A percentile compares a stretch with the other conserved stretches of the same genome.
Evolutionary conservation across 306 rosid species (phyloP).

Genomic region (Hippophae tibetana): DNA sequence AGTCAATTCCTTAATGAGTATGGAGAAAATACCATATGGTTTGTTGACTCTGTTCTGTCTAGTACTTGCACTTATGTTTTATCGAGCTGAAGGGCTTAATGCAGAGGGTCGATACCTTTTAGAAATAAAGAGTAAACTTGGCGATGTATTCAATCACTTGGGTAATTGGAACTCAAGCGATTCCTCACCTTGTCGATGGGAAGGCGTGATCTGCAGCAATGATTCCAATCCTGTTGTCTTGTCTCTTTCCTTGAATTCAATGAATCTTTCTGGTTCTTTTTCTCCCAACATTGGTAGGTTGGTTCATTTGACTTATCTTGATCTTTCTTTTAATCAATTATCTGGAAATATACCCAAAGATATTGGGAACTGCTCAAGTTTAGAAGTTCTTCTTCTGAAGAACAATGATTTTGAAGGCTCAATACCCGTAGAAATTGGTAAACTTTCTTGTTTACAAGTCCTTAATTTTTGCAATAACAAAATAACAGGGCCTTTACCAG

Average conservation of each 20-base stretch:
- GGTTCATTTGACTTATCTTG: constrained; percentile 36
- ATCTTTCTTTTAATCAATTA: constrained; percentile 44
- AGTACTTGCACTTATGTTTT: constrained; percentile 14
- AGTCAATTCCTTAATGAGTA: constrained; percentile 2
- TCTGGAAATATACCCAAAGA: constrained; percentile 45
- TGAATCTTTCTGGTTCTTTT: constrained; percentile 62
- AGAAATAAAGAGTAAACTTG: constrained; percentile 41
- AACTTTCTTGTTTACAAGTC: constrained; percentile 34
- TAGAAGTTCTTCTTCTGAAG: constrained; percentile 44
- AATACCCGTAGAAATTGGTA: constrained; percentile 55
- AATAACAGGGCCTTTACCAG: constrained; percentile 56
- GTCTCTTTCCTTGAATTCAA: constrained; percentile 41
- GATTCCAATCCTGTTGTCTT: constrained; percentile 32
- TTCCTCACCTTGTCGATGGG: constrained; percentile 73
- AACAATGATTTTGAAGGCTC: constrained; percentile 53
- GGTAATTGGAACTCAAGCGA: constrained; percentile 52
- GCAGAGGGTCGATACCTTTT: constrained; percentile 52
- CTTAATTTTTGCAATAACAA: constrained; percentile 67
- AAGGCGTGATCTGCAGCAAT: constrained; percentile 45
- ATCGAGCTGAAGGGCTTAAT: constrained; percentile 27
- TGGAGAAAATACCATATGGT: constrained; percentile 11
- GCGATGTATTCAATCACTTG: constrained; percentile 31
- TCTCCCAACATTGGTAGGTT: constrained; percentile 51
- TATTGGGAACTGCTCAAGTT: constrained; percentile 48
- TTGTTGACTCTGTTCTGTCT: constrained; percentile 4